Conservation (phyloP, 495 filamentous ascomycete species). For the Chaetomium cochliodes region DNA sequence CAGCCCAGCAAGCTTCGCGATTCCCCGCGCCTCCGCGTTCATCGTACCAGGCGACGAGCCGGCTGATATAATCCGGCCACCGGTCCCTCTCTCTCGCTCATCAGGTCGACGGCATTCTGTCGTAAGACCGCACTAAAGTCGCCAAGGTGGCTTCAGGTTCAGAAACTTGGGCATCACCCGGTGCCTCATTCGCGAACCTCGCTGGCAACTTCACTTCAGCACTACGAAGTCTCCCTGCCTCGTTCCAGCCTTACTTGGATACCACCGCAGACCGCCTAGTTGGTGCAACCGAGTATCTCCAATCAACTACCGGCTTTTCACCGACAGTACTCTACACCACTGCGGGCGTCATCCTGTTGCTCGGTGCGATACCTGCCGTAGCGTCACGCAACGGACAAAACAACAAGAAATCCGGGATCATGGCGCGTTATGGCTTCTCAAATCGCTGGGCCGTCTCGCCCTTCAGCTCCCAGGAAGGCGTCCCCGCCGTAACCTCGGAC, state of each 20-base stretch:
- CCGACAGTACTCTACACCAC: constrained; percentile 48
- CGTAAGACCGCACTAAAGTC: constrained; percentile 41
- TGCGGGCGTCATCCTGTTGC: constrained; percentile 43
- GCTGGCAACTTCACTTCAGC: constrained; percentile 44
- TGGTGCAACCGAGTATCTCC: constrained; percentile 55
- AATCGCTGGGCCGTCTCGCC: constrained; percentile 55
- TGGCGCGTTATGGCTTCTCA: constrained; percentile 64
- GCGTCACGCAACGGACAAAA: constrained; percentile 40
- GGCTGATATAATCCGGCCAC: constrained; percentile 24
- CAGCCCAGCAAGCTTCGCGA: constrained; percentile 24
- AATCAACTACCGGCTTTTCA: constrained; percentile 48
- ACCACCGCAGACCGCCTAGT: constrained; percentile 47
- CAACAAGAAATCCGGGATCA: constrained; percentile 39
- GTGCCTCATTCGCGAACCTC: constrained; percentile 48
- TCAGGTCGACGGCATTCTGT: constrained; percentile 41
- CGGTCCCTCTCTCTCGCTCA: not conserved
- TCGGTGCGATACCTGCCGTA: constrained; percentile 53
- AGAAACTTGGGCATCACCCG: constrained; percentile 49
- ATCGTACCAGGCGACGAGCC: constrained; percentile 22
- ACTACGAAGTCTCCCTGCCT: constrained; percentile 41
- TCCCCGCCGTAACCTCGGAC: constrained; percentile 66
- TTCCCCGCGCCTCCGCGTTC: constrained; percentile 17
- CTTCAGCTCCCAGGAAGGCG: constrained; percentile 49
- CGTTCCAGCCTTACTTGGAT: constrained; percentile 50
- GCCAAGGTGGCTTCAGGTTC: constrained; percentile 58